phyloP scores from a whole-genome alignment of 441 rosid species.

The Erysimum cheiri region DNA sequence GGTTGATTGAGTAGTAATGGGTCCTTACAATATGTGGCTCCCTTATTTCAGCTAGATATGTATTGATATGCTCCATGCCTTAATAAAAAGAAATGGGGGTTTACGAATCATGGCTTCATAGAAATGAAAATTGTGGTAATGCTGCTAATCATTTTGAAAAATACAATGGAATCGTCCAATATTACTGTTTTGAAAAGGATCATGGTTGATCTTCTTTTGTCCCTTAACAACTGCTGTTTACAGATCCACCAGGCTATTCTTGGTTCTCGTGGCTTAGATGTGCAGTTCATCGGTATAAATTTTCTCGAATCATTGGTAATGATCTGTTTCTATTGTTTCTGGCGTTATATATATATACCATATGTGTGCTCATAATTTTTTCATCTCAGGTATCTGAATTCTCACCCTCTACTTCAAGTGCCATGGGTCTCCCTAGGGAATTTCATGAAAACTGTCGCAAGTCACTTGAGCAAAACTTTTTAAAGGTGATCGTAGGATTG shows the following conservation, averaged over 20 bases:
- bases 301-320: constrained; percentile 93
- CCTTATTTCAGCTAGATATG: constrained; percentile 23
- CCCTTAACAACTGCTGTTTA: constrained; percentile 44
- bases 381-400: constrained; percentile 86
- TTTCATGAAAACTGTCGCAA: constrained; percentile 89
- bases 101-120: constrained; percentile 25
- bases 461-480: constrained; percentile 80
- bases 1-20: constrained; percentile 29
- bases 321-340: constrained; percentile 36
- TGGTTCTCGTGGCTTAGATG: constrained; percentile 79
- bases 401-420: constrained; percentile 94
- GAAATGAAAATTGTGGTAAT: constrained; percentile 20
- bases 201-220: constrained; percentile 28
- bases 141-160: constrained; percentile 15
- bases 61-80: constrained; percentile 15
- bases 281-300: constrained; percentile 80
- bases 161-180: constrained; percentile 19
- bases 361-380: constrained; percentile 35
- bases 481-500: constrained; percentile 65
- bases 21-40: constrained; percentile 15
- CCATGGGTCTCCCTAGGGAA: constrained; percentile 97
- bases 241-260: constrained; percentile 82
- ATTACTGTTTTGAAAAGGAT: constrained; percentile 13
- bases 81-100: not conserved
- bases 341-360: constrained; percentile 17